Evolutionary conservation across 805 yeast species (phyloP), one percentile per base, ranked within the genome.

Genomic region (Lipomyces anomalus): DNA sequence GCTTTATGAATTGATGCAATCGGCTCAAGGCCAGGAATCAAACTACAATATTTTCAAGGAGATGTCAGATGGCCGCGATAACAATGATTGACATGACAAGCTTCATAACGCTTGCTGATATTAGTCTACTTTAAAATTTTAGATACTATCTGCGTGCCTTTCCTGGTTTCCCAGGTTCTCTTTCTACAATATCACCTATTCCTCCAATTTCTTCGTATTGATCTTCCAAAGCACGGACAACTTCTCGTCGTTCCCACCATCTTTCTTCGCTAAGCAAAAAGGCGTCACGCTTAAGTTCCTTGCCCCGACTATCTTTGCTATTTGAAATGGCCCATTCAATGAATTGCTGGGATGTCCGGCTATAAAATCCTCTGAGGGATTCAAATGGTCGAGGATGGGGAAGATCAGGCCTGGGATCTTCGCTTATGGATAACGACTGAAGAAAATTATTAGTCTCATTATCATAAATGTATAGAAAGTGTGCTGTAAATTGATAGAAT

Each of bases 211-310:
- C 95, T 65, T 90, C 97, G 57, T 85, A 67, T 61, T 80, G 78
- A 57, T 90, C 97, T 67, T 90, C 98, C 41, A 85, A 84, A 34
- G 79, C 74, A 62, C 94, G 80, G 21, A 90, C 81, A 58, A 81
- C 90, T 57, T 90, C 97, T 68, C 97, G 80, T 69, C 97, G 83
- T 63, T 90, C 97, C 97, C 97, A 90, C 92, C 95, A 90, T 68
- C 98, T 78, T 55, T 83, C 90, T 66, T 89, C 95, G 63, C 92
- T 83, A 50, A 90, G 67, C 52, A 88, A 96, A 61, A 90, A 90
- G 0, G 97, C 82, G 36, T 85, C 83, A 44, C 82, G 81, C 68
- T 90, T 89, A 64, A 90, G 74, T 59, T 84, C 82, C 63, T 90
- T 90, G 43, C 96, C 97, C 59, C 95, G 78, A 56, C 84, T 75